Percentiles rank a stretch among this genome's conserved stretches.
phyloP scores from a whole-genome alignment of 2,329 filamentous ascomycete genomes.

The Lasiodiplodia theobromae region DNA sequence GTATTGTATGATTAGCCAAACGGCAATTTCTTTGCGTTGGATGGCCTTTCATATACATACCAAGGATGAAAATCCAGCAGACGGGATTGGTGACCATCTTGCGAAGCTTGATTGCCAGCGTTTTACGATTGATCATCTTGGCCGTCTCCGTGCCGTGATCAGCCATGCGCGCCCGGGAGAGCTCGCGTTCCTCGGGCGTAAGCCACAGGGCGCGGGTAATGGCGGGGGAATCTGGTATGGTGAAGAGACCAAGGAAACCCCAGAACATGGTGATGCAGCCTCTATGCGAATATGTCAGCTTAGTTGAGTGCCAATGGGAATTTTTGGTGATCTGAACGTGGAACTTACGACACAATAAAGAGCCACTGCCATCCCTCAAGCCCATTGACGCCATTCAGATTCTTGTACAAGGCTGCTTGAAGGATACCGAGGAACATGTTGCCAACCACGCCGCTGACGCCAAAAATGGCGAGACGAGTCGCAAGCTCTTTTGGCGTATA shows the following conservation, averaged over 20 bases:
- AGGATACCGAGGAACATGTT: conserved; percentile 46
- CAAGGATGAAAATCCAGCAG: conserved; percentile 30
- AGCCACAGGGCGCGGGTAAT: conserved; percentile 33
- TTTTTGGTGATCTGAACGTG: neutral
- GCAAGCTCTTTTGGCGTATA: conserved; percentile 49
- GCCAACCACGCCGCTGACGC: conserved; percentile 41
- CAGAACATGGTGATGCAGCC: conserved; percentile 32
- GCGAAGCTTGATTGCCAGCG: conserved; percentile 28
- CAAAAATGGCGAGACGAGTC: conserved; percentile 43
- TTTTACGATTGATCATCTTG: conserved; percentile 24
- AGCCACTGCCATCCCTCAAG: conserved; percentile 41
- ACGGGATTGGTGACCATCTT: conserved; percentile 29
- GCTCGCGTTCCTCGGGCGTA: conserved; percentile 5
- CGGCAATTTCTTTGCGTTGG: neutral
- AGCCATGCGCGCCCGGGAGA: conserved; percentile 11
- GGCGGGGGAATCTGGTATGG: conserved; percentile 31
- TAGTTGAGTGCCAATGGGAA: neutral
- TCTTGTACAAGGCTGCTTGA: conserved; percentile 43
- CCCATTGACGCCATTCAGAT: conserved; percentile 39
- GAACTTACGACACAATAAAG: conserved; percentile 37
- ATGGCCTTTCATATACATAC: neutral
- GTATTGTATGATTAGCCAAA: neutral
- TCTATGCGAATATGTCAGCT: neutral
- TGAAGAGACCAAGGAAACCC: conserved; percentile 29
- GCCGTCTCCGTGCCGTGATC: conserved; percentile 19